Evolutionary conservation across 768 basidiomycete genomes (phyloP).

Genomic region (Xerocomus brunneocitrinus): DNA sequence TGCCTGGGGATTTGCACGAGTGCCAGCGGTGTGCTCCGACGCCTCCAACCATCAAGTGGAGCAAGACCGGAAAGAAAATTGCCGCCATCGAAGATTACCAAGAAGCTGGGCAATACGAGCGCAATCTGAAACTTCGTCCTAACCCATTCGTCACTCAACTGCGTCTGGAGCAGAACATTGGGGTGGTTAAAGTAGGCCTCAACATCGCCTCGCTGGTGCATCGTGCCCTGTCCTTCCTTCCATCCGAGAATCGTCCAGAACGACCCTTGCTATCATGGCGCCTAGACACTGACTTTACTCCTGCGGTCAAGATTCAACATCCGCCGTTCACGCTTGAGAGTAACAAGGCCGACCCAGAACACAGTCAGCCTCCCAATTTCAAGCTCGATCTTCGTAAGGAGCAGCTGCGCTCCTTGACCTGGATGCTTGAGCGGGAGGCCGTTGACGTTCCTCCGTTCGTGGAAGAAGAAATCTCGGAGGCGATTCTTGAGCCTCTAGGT

Average conservation of each 20-base stretch:
- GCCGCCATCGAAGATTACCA: slow-evolving; percentile 76
- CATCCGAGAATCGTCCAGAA: slow-evolving; percentile 45
- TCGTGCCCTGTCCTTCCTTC: slow-evolving; percentile 78
- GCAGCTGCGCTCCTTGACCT: slow-evolving; percentile 83
- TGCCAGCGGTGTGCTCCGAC: slow-evolving; percentile 83
- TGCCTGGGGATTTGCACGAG: slow-evolving; percentile 41
- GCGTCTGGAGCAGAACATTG: slow-evolving; percentile 56
- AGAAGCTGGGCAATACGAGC: slow-evolving; percentile 87
- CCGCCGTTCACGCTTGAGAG: slow-evolving; percentile 68
- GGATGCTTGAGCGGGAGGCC: slow-evolving; percentile 87
- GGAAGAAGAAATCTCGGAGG: slow-evolving; percentile 94
- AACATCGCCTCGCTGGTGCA: slow-evolving; percentile 87
- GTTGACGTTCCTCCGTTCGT: slow-evolving; percentile 64
- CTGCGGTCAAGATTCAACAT: slow-evolving; percentile 52
- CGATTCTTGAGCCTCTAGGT: slow-evolving; percentile 76
- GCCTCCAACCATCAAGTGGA: slow-evolving; percentile 75
- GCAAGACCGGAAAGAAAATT: slow-evolving; percentile 51
- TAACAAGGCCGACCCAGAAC: slow-evolving; percentile 69
- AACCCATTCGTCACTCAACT: slow-evolving; percentile 84
- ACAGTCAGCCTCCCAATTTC: slow-evolving; percentile 78
- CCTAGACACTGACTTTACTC: slow-evolving; percentile 72
- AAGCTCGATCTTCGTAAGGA: slow-evolving; percentile 68
- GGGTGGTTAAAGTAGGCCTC: slow-evolving; percentile 77
- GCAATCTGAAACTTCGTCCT: slow-evolving; percentile 81
- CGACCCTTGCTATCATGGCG: slow-evolving; percentile 67